Percentiles rank a stretch among this genome's conserved stretches.
These are phyloP conservation scores for Penicillium canescens DNA, from an alignment of 495 filamentous ascomycete species.

Conservation along the genomic window DNA sequence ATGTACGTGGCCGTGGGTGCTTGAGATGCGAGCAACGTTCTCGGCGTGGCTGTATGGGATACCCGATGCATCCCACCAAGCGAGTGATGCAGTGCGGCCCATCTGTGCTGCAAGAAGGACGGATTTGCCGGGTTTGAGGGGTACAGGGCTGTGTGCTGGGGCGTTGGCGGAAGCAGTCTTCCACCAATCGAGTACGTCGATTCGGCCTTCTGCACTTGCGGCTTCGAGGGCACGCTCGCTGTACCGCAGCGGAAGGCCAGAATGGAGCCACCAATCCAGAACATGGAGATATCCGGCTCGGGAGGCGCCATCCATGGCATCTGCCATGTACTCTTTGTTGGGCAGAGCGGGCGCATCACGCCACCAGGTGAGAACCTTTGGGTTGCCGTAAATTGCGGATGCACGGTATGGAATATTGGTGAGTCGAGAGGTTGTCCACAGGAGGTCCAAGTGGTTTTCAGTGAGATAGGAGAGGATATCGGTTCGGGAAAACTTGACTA, in stretches of 20 bases:
- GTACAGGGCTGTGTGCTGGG: constrained; percentile 38
- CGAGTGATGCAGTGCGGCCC: constrained; percentile 67
- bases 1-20: constrained; percentile 80
- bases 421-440: constrained; percentile 78
- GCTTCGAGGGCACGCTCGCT: constrained; percentile 83
- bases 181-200: constrained; percentile 92
- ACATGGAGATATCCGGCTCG: constrained; percentile 79
- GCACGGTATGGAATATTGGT: constrained; percentile 82
- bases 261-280: constrained; percentile 87
- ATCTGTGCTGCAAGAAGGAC: constrained; percentile 79
- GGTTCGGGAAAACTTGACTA: constrained; percentile 84
- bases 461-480: constrained; percentile 81
- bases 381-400: constrained; percentile 81
- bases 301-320: constrained; percentile 85
- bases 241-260: constrained; percentile 78
- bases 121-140: constrained; percentile 76
- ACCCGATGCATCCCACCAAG: constrained; percentile 80
- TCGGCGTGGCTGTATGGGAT: constrained; percentile 75
- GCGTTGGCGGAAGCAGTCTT: constrained; percentile 53
- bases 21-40: constrained; percentile 78
- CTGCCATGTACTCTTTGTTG: constrained; percentile 73
- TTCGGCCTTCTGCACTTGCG: constrained; percentile 76
- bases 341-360: constrained; percentile 71
- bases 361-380: constrained; percentile 89
- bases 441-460: constrained; percentile 71